Percentiles rank a stretch among this genome's conserved stretches.
These are phyloP conservation scores for Nyctanthes arbortristis DNA, from an alignment of 257 asterid genomes.

Conservation along the genomic window DNA sequence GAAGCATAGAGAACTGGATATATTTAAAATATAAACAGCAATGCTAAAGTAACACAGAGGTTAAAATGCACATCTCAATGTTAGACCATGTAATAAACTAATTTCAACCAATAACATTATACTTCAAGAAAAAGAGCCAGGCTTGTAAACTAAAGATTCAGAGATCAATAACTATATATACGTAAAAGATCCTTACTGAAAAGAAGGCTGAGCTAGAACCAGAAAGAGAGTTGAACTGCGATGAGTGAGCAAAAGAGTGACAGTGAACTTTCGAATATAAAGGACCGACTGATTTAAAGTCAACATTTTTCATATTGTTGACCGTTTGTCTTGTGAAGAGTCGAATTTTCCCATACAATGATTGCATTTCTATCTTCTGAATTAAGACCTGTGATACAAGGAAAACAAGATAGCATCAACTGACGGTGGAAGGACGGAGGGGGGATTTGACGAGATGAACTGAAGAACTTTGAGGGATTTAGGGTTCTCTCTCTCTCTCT, in stretches of 20 bases:
- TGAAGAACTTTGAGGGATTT: conserved; percentile 22
- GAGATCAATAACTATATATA: not conserved
- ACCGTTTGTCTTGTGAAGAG: conserved; percentile 35
- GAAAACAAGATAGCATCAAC: not conserved
- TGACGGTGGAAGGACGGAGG: too few relatives aligned
- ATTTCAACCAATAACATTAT: conserved; percentile 3
- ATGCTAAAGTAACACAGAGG: not conserved
- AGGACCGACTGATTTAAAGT: conserved; percentile 14
- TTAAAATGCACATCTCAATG: conserved; percentile 12
- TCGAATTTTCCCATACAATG: conserved; percentile 46
- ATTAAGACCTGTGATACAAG: conserved; percentile 24
- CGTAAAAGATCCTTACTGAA: conserved; percentile 28
- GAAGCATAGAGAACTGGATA: not conserved
- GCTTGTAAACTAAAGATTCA: not conserved
- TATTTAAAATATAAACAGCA: not conserved
- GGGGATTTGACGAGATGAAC: too few relatives aligned
- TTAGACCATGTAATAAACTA: conserved; percentile 4
- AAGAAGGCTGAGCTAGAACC: conserved; percentile 26
- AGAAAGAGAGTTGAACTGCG: conserved; percentile 20
- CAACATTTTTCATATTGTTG: conserved; percentile 35
- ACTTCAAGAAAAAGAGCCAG: not conserved
- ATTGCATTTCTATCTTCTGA: conserved; percentile 45
- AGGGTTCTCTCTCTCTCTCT: conserved; percentile 24
- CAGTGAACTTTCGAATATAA: conserved; percentile 24
- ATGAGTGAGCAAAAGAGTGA: conserved; percentile 21